Evolutionary conservation across 805 yeast species (phyloP).

Genomic region (Kazachstania viticola): DNA sequence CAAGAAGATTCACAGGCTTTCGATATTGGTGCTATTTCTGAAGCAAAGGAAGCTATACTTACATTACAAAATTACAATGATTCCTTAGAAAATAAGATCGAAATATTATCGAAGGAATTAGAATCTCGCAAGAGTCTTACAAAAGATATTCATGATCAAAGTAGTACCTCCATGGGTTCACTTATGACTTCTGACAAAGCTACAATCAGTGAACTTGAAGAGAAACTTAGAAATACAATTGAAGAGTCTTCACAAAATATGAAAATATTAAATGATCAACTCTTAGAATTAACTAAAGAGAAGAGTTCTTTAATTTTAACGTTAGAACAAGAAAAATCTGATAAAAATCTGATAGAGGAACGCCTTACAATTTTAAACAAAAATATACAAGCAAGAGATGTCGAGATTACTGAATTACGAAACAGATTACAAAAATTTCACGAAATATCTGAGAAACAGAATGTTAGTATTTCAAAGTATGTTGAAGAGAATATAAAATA

Average conservation of each 20-base stretch:
- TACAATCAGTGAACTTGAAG: too few species aligned
- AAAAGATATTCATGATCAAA: too few species aligned
- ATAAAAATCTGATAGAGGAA: conserved; percentile 42
- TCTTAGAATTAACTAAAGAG: conserved; percentile 6
- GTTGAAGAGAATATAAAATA: conserved; percentile 46
- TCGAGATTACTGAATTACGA: conserved; percentile 37
- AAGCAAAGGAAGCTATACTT: conserved; percentile 58
- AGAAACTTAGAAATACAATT: too few species aligned
- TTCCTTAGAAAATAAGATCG: conserved; percentile 39
- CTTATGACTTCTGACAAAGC: too few species aligned
- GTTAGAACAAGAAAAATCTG: conserved; percentile 43
- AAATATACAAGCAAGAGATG: conserved; percentile 29
- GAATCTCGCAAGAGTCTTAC: too few species aligned
- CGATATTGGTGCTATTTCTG: conserved; percentile 41
- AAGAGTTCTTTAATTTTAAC: conserved; percentile 29
- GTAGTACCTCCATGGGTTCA: too few species aligned
- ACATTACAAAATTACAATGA: conserved; percentile 50
- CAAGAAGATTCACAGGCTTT: conserved; percentile 3
- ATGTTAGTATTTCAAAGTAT: conserved; percentile 34
- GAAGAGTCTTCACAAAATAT: too few species aligned
- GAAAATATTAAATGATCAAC: conserved; percentile 4
- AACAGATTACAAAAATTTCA: conserved; percentile 31
- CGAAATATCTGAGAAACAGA: conserved; percentile 35
- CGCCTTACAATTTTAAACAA: conserved; percentile 34
- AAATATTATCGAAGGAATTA: conserved; percentile 50